Evolutionary conservation across 202 grass and related monocot genomes (phyloP).

Genomic region (Zizania palustris): DNA sequence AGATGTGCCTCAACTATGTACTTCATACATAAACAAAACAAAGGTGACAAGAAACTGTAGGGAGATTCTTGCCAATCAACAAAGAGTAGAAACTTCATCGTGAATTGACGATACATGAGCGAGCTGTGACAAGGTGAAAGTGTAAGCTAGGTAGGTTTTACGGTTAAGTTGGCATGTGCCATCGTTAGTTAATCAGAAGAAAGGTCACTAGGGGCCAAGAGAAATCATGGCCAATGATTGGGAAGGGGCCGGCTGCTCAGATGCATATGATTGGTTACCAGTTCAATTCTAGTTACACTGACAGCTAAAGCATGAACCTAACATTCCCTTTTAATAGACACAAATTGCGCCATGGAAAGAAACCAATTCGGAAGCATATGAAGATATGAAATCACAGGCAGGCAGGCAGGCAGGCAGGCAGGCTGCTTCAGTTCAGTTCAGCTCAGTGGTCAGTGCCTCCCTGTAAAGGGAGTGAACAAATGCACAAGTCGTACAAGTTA

Average conservation of each 20-base stretch:
- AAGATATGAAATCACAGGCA: not conserved
- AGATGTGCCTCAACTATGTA: constrained; percentile 17
- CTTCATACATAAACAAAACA: constrained; percentile 35
- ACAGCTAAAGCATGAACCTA: constrained; percentile 32
- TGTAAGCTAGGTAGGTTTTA: constrained; percentile 40
- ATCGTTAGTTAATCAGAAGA: constrained; percentile 56
- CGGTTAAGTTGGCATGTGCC: constrained; percentile 66
- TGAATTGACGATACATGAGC: constrained; percentile 17
- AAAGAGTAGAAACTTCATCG: not conserved
- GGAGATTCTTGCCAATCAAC: constrained; percentile 40
- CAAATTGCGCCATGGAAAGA: constrained; percentile 31
- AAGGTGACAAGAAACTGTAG: constrained; percentile 25
- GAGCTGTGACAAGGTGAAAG: constrained; percentile 8
- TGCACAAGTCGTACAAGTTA: constrained; percentile 27
- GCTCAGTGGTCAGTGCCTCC: constrained; percentile 17
- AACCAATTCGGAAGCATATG: not conserved
- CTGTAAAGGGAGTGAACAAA: constrained; percentile 28
- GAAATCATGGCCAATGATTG: constrained; percentile 72
- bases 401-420: constrained; percentile 3
- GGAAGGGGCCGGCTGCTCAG: constrained; percentile 35
- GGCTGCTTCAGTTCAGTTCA: not conserved
- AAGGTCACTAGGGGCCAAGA: constrained; percentile 51
- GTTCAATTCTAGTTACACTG: constrained; percentile 19
- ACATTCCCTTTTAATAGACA: constrained; percentile 19
- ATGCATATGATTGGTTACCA: constrained; percentile 40